phyloP scores from a whole-genome alignment of 2,329 filamentous ascomycete genomes.

The Macrophomina pseudophaseolina region DNA sequence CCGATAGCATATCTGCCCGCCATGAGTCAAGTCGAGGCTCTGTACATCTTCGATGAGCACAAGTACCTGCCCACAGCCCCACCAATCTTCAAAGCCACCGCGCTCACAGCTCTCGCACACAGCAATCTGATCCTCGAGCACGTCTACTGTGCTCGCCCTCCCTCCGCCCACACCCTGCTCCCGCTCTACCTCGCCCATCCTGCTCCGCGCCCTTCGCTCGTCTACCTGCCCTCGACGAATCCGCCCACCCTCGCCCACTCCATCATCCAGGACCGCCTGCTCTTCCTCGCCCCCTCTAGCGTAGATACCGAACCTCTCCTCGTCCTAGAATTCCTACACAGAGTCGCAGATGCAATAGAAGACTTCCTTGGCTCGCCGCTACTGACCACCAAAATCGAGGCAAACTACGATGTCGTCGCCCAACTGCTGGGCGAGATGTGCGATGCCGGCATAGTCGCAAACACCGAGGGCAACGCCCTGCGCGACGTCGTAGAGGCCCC shows the following conservation, averaged over 20 bases:
- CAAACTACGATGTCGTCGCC: slow-evolving; percentile 89
- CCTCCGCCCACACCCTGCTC: slow-evolving; percentile 75
- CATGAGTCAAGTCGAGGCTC: slow-evolving; percentile 82
- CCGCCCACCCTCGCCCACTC: slow-evolving; percentile 90
- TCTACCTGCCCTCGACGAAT: slow-evolving; percentile 81
- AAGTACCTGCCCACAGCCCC: slow-evolving; percentile 63
- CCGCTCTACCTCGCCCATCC: slow-evolving; percentile 86
- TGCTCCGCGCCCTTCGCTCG: slow-evolving; percentile 78
- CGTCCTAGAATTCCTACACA: slow-evolving; percentile 91
- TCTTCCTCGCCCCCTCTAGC: slow-evolving; percentile 85
- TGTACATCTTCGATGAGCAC: slow-evolving; percentile 96
- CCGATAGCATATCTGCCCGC: neutral
- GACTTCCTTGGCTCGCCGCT: slow-evolving; percentile 91
- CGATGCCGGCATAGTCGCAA: slow-evolving; percentile 85
- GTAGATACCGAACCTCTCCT: slow-evolving; percentile 87
- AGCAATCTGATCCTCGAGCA: slow-evolving; percentile 88
- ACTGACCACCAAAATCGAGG: slow-evolving; percentile 83
- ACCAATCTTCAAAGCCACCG: neutral
- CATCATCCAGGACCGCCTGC: slow-evolving; percentile 81
- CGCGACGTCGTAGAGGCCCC: slow-evolving; percentile 91
- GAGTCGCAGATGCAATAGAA: slow-evolving; percentile 88
- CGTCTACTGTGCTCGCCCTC: slow-evolving; percentile 81
- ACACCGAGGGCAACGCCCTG: slow-evolving; percentile 91
- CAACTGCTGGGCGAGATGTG: slow-evolving; percentile 96
- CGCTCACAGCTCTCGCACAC: slow-evolving; percentile 31